Evolutionary conservation across 2,329 filamentous ascomycete genomes (phyloP).

Genomic region (Paecilomyces niveus): DNA sequence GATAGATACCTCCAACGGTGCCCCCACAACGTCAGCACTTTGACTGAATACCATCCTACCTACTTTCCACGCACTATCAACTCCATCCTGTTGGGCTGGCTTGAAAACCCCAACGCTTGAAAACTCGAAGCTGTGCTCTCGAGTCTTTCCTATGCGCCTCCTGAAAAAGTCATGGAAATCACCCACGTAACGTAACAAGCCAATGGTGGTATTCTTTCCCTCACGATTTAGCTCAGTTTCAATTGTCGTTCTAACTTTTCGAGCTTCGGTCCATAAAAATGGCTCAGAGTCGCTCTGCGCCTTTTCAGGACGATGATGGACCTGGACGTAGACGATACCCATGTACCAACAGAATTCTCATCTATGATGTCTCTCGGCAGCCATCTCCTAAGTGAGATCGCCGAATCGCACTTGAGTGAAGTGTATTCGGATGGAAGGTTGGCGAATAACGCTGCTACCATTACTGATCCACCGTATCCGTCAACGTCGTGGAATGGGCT

Average conservation of each 20-base stretch:
- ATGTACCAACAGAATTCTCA: too few relatives aligned
- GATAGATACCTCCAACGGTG: conserved; percentile 2
- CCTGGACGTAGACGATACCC: too few relatives aligned
- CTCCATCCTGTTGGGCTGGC: background rate
- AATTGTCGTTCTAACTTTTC: background rate
- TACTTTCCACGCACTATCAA: background rate
- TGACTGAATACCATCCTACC: conserved; percentile 3
- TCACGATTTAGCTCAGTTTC: background rate
- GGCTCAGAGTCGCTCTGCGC: background rate
- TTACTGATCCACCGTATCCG: too few relatives aligned
- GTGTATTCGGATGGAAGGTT: too few relatives aligned
- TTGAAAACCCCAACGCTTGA: background rate
- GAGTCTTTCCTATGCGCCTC: background rate
- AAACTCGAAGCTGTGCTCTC: background rate
- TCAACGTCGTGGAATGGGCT: too few relatives aligned
- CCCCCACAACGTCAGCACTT: conserved; percentile 2
- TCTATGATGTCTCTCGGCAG: too few relatives aligned
- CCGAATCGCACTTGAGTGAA: too few relatives aligned
- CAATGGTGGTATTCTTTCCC: background rate
- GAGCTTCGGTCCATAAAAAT: background rate
- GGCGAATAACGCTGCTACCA: too few relatives aligned
- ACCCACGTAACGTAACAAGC: background rate
- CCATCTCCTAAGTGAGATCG: too few relatives aligned
- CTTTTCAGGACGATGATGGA: background rate
- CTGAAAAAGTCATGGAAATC: background rate